Evolutionary conservation across 225 moss, liverwort and hornwort genomes (phyloP).

Genomic region (Pseudoscleropodium purum): DNA sequence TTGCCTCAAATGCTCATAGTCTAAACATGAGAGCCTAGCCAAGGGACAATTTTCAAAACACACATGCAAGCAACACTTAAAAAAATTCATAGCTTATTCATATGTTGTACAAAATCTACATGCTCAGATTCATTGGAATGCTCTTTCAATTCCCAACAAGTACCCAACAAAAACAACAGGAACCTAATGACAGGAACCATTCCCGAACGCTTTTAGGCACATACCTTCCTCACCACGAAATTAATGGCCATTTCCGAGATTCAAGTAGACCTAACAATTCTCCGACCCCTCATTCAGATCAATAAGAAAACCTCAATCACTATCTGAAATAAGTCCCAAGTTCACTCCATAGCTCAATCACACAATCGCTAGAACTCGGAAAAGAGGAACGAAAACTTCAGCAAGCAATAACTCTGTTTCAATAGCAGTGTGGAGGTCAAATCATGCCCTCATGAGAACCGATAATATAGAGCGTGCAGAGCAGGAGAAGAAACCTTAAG

Average conservation of each 20-base stretch:
- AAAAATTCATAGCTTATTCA: background rate
- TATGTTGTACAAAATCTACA: background rate
- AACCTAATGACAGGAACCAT: background rate
- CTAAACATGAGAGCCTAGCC: background rate
- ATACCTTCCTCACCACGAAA: background rate
- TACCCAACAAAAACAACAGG: background rate
- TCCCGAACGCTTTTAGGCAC: background rate
- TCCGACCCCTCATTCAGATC: background rate
- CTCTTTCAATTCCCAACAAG: background rate
- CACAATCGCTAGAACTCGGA: background rate
- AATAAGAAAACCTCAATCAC: background rate
- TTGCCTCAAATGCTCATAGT: background rate
- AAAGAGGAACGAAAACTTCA: background rate
- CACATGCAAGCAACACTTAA: background rate
- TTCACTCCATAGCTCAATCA: background rate
- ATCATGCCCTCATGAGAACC: background rate
- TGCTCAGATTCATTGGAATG: background rate
- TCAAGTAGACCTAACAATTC: background rate
- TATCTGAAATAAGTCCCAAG: background rate
- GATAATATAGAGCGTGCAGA: background rate
- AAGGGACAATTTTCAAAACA: background rate
- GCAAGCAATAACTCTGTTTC: background rate
- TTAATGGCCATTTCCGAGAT: background rate
- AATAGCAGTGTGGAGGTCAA: background rate
- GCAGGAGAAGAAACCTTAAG: background rate